Evolutionary conservation across 306 rosid species (phyloP).

Genomic region (Sindora glabra): DNA sequence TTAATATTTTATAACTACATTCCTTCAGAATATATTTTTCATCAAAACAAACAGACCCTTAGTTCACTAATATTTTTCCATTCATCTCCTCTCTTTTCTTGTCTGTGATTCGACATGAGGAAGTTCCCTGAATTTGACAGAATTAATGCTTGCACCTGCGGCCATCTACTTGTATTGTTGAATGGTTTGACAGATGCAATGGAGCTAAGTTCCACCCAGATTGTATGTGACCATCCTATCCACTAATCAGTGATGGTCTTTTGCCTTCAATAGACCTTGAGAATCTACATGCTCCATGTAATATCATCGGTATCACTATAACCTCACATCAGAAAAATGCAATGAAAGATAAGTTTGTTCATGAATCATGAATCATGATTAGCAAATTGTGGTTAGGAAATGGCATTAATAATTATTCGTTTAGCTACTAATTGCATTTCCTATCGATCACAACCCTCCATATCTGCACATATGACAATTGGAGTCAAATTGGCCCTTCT

Average conservation of each 20-base stretch:
- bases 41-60: too few species aligned
- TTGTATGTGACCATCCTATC: constrained; percentile 32
- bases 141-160: constrained; percentile 33
- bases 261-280: constrained; percentile 41
- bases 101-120: constrained; percentile 1
- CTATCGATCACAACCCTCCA: too few species aligned
- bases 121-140: constrained; percentile 21
- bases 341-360: too few species aligned
- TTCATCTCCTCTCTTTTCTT: too few species aligned
- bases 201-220: constrained; percentile 35
- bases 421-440: too few species aligned
- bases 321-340: neutral
- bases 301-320: constrained; percentile 27
- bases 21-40: too few species aligned
- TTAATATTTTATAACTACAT: too few species aligned
- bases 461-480: too few species aligned
- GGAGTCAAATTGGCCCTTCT: too few species aligned
- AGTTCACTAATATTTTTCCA: too few species aligned
- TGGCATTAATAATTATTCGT: too few species aligned
- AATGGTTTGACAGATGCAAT: constrained; percentile 23
- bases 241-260: constrained; percentile 29
- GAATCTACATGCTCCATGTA: constrained; percentile 31
- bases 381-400: neutral
- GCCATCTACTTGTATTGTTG: constrained; percentile 31
- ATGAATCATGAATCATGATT: too few species aligned